Base-by-base conservation (phyloP, 2,329 filamentous ascomycete genomes). In the Pseudopyrenochaeta lycopersici region DNA sequence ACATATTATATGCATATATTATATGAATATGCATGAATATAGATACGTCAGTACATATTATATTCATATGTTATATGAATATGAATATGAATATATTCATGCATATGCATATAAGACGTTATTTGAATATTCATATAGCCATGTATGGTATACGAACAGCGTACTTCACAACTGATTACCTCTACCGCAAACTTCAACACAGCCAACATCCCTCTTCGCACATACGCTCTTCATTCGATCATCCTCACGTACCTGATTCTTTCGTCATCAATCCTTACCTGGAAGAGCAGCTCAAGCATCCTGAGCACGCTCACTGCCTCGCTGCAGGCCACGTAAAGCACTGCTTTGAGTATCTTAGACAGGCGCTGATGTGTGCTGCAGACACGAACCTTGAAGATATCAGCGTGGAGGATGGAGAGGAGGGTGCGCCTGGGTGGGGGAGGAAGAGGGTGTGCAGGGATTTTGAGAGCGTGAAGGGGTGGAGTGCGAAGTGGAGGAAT, bases 271-370 rank as follows among this genome's bases (percentile, higher is more conserved):
- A 55, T 21, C 18, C 45, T 0, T 55, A 50, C 14, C 30, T 56
- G 4, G 56, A 56, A 21, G 33, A 43, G 3, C 20, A 52, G 2
- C 29, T 56, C n/a, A 21, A 42, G 14, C 1, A 32, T 15, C 20
- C 18, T 23, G 5, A 46, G 23, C 7, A 29, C 15, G 39, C 27
- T 4, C 32, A 41, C 11, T 17, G 36, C 11, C 29, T 52, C 10
- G 21, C 40, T 3, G 12, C 36, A 2, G 40, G 32, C 0, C 56
- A 58, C 7, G 27, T 50, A 9, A 29, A 20, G 6, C 66, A 71
- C 33, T 71, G 67, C 42, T 69, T 71, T 45, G 63, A 68, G 17
- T 71, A 69, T 42, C 36, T 71, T 3, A 38, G 67, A 2, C 64
- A 71, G 21, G 62, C 60, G 1, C 60, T 71, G 27, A 67, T 60